phyloP scores from a whole-genome alignment of 2,329 filamentous ascomycete genomes.

The Fusarium secorum region DNA sequence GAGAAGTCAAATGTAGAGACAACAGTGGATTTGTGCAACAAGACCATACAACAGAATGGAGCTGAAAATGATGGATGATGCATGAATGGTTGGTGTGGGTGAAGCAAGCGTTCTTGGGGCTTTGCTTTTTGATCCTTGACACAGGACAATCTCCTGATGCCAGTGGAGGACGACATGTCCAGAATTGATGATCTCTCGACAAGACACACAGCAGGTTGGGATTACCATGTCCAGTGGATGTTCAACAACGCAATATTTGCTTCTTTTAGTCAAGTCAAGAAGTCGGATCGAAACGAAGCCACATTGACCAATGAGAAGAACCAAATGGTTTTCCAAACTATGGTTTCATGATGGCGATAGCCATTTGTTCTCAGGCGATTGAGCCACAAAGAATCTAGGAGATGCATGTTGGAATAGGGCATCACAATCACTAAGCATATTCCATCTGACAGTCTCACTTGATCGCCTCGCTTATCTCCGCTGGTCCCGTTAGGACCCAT shows the following conservation, averaged over 20 bases:
- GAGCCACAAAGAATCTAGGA: background rate
- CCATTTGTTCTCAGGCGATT: background rate
- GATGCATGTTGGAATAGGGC: background rate
- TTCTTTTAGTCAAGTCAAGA: background rate
- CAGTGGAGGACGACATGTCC: constrained; percentile 8
- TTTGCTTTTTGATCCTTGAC: constrained; percentile 10
- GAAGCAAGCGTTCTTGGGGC: constrained; percentile 4
- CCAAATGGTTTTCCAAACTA: background rate
- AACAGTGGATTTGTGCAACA: constrained; percentile 35
- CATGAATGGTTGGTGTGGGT: constrained; percentile 7
- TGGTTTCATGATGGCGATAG: constrained; percentile 3
- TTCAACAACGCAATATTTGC: constrained; percentile 7
- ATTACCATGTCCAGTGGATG: background rate
- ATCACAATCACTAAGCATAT: background rate
- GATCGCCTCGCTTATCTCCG: constrained; percentile 35
- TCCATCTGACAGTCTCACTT: constrained; percentile 18
- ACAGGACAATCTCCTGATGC: background rate
- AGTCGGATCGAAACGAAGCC: background rate
- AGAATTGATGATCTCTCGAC: background rate
- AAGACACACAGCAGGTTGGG: background rate
- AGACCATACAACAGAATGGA: constrained; percentile 11
- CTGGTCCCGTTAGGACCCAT: constrained; percentile 6
- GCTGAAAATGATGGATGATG: background rate
- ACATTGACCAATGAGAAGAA: background rate
- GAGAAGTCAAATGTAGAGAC: constrained; percentile 29